Evolutionary conservation across 2,329 filamentous ascomycete genomes (phyloP), one percentile per base, ranked within the genome.

Genomic region (Cadophora sp.): DNA sequence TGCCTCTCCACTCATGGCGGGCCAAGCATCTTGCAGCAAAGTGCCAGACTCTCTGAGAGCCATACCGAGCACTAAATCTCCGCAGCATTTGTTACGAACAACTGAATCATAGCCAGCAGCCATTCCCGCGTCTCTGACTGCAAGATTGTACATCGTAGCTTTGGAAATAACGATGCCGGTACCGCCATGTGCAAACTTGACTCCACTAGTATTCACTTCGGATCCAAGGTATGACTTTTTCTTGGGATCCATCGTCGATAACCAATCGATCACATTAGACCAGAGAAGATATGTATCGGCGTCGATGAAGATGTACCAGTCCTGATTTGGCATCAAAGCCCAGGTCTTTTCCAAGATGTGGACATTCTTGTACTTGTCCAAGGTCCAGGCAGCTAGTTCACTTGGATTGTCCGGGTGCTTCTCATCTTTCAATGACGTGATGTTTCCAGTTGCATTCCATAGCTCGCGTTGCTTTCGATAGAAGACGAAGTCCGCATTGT

Each of bases 331-430:
- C 24, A 83, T 81, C 76, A 84, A 75, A n/a, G 76, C 73, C 74
- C 83, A 88, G 0, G 83, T 77, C 77, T 86, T 86, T 76, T 87
- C 83, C 22, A 86, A 81, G 72, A 87, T 86, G 74, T 87, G 86
- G 48, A 87, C 79, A 74, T 87, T 87, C 78, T 89, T 89, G 79
- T 87, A 89, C 78, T 87, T 88, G 79, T 89, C 87, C 43, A 89
- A 77, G 8, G 79, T 80, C 87, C 86, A 88, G 1, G 80, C 81
- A 29, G 82, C 79, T 69, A 73, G 69, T 66, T 79, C 66, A 65
- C 75, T 77, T 5, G 74, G 69, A 37, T 73, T 74, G 40, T 79
- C 77, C 8, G 67, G 71, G 27, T 65, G 64, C 53, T 64, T 71
- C 9, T 46, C 43, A 4, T 56, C 60, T 58, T 50, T 58, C 8